Base-by-base conservation (phyloP, 2,329 filamentous ascomycete genomes). In the Pestalotiopsis fici region DNA sequence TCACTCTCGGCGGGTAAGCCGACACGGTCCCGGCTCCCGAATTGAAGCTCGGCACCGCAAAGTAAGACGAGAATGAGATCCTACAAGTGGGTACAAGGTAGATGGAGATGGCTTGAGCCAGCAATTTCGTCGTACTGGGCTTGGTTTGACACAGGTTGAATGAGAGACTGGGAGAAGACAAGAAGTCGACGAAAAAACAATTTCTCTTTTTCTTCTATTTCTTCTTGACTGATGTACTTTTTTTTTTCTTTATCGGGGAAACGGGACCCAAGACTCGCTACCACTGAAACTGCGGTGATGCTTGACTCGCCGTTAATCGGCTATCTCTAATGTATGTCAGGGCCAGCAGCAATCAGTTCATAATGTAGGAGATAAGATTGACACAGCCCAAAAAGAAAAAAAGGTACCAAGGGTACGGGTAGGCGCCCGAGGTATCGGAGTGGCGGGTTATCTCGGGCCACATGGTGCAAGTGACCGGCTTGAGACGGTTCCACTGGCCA, bases 221-320 rank as follows among this genome's bases (percentile, higher is more conserved):
- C 23, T 15, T 23, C 23, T 27, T 25, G 11, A 54, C 21, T 18
- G 21, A 54, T 54, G 47, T 7, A n/a, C 47, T 18, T 27, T 27
- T 27, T 57, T 27, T 23, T 56, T 56, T 21, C n/a, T 56, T 6
- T 27, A 31, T 57, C 55, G 27, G 55, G 23, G 23, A 31, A 57
- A 57, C 4, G 55, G 31, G 31, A 60, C 57, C n/a, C 27, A 60
- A 31, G 27, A 60, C 18, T 60, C 57, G 43, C 43, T 50, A 50
- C 43, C 18, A n/a, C 43, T 50, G 18, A 50, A 50, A n/a, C 31
- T 60, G 57, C 43, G 50, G 25, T 55, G 31, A 54, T 23, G 37
- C 47, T 55, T 64, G 61, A 64, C 61, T 64, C 61, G 61, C 61
- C 61, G 61, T 55, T 64, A 9, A 55, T 64, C 61, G 61, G 61